phyloP scores from a whole-genome alignment of 129 eudicot genomes.

The carrot (Daucus carota) region DH1_v3.0 NC_030381.2:39744001-39744500 shows the following conservation, averaged over 20 bases:
- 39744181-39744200: not conserved
- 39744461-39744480: constrained; percentile 48
- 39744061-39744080: not conserved
- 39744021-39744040: not conserved
- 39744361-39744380: not conserved
- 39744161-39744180: not conserved
- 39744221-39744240: no score
- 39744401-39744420: constrained; percentile 76
- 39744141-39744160: no score
- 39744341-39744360: not conserved
- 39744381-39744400: constrained; percentile 48
- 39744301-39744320: not conserved
- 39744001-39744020: not conserved
- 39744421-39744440: constrained; percentile 67
- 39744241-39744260: not conserved
- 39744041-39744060: not conserved
- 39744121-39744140: not conserved
- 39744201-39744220: not conserved
- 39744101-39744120: not conserved
- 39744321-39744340: not conserved
- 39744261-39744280: not conserved
- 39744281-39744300: constrained; percentile 1
- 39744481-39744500: constrained; percentile 82
- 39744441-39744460: constrained; percentile 98
- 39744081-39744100: not conserved